phyloP scores from a whole-genome alignment of 1,284 basidiomycete genomes.

The Tilletia indica region DNA sequence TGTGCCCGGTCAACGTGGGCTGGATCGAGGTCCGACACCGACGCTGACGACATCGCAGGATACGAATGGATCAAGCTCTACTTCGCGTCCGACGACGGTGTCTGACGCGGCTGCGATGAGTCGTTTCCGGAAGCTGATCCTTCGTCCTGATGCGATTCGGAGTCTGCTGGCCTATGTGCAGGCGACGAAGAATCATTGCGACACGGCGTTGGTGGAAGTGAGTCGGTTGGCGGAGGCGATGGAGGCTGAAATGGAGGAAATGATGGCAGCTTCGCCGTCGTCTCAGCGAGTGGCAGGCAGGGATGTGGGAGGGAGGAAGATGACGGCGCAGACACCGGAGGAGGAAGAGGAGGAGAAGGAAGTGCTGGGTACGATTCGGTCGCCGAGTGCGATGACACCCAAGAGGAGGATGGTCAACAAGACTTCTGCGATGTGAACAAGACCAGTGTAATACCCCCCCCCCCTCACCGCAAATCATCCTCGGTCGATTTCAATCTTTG shows the following conservation, averaged over 20 bases:
- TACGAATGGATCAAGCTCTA: background rate
- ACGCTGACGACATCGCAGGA: background rate
- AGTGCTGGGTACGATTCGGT: conserved; percentile 1
- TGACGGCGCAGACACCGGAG: background rate
- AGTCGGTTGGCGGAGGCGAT: conserved; percentile 1
- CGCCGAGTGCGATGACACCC: conserved; percentile 4
- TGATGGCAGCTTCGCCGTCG: background rate
- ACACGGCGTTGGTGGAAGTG: conserved; percentile 29
- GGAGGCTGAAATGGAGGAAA: background rate
- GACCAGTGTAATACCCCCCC: too few relatives aligned
- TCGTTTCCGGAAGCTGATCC: conserved; percentile 31
- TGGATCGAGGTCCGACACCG: background rate
- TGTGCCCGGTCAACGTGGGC: conserved; percentile 23
- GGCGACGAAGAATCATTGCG: conserved; percentile 35
- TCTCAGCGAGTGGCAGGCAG: too few relatives aligned
- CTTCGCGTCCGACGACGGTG: conserved; percentile 1
- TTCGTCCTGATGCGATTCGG: conserved; percentile 41
- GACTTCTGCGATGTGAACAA: too few relatives aligned
- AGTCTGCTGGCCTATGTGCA: conserved; percentile 40
- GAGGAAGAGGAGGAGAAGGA: conserved; percentile 1
- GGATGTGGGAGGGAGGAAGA: background rate
- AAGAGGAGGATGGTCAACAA: background rate
- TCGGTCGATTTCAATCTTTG: too few relatives aligned
- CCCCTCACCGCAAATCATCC: too few relatives aligned
- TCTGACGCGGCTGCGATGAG: conserved; percentile 10